Base-by-base conservation (phyloP, 2,329 filamentous ascomycete species). In the Tolypocladium album region DNA sequence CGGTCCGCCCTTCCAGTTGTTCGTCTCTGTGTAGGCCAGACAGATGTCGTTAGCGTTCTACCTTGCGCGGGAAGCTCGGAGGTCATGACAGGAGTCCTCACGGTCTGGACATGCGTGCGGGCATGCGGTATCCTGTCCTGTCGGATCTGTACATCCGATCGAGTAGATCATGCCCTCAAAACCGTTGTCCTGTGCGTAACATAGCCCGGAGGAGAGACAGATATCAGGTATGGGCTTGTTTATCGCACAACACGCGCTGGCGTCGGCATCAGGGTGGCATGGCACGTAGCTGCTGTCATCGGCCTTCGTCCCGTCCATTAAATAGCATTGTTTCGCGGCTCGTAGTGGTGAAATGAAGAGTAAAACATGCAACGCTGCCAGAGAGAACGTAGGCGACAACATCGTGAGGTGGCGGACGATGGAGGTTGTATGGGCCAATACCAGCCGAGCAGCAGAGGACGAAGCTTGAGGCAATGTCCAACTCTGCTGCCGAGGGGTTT, bases 321-420 rank as follows among this genome's bases (percentile, higher is more conserved):
- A 40, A 42, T 66, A 65, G 56, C 64, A 67, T 42, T 96, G 56
- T 34, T 55, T 56, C 4, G 40, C 50, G 4, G 45, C 47, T 15
- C 24, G 47, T 15, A 57, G 31, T 22, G 56, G 31, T 27, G 45
- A 40, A 47, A n/a, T 50, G 17, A 56, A 36, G 6, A 34, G 22
- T 2, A 50, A 55, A 20, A 38, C 36, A 27, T 34, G 17, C 31
- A 58, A 43, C 40, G 13, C 56, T 31, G 34, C 56, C 0, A 50
- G 15, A 20, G 31, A 12, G n/a, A 58, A 24, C 27, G 31, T 39
- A 2, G 56, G 24, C 43, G 31, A 22, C 31, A 40, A 11, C 56
- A 58, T 58, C 31, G 56, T 50, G 56, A 40, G 20, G 42, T 8
- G 17, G 50, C 27, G 17, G 27, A 20, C 17, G 17, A 34, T 34